These are phyloP conservation scores for Batkoa obscura DNA, from an alignment of 371 early-diverging fungal genomes.

Conservation along the genomic window DNA sequence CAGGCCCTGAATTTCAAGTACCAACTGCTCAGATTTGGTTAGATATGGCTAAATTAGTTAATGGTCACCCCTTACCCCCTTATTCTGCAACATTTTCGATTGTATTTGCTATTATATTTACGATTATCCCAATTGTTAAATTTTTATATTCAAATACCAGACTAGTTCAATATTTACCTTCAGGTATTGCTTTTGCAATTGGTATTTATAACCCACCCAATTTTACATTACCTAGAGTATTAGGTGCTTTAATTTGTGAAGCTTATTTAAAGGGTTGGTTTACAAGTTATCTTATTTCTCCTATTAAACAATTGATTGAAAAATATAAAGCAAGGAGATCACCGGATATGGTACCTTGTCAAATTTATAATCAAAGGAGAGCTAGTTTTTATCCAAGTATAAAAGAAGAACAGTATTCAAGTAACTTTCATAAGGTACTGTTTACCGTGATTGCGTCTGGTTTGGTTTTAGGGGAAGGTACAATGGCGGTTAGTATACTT, in stretches of 20 bases:
- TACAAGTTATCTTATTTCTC: neutral
- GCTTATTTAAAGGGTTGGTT: neutral
- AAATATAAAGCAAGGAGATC: too few species aligned
- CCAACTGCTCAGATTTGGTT: constrained; percentile 65
- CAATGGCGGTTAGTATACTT: constrained; percentile 35
- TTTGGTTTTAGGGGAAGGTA: constrained; percentile 68
- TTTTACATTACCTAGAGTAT: constrained; percentile 50
- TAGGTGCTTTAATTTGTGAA: constrained; percentile 31
- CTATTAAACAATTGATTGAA: neutral
- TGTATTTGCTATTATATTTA: constrained; percentile 35
- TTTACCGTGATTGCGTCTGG: constrained; percentile 56
- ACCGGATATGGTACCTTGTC: too few species aligned
- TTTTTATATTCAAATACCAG: constrained; percentile 7
- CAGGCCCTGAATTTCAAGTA: constrained; percentile 47
- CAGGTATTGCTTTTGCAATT: constrained; percentile 65
- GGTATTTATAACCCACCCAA: constrained; percentile 74
- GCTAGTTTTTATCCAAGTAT: too few species aligned
- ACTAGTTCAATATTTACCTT: constrained; percentile 31
- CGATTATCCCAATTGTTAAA: constrained; percentile 28
- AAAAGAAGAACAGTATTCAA: too few species aligned
- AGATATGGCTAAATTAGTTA: constrained; percentile 60
- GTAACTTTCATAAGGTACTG: constrained; percentile 17
- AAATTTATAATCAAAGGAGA: too few species aligned
- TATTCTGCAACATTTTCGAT: constrained; percentile 33
- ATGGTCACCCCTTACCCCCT: constrained; percentile 50